A percentile compares a stretch with the other conserved stretches of the same genome.
Conservation (phyloP, 106 monocot species). For the Posidonia australis region DNA sequence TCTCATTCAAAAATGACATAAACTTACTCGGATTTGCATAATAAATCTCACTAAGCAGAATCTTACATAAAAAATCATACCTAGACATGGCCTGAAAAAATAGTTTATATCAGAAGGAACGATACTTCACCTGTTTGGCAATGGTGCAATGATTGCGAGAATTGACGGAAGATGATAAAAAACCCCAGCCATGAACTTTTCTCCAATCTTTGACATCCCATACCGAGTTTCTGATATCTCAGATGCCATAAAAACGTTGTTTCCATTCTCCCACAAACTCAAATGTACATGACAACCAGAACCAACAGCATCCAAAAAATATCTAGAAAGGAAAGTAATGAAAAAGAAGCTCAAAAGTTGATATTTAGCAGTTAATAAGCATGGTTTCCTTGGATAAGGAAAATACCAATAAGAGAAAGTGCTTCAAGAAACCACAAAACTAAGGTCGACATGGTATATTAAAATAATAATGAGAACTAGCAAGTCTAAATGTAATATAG, state of each 20-base stretch:
- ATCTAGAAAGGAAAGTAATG: constrained; percentile 41
- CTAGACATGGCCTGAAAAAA: not conserved
- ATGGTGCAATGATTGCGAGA: constrained; percentile 73
- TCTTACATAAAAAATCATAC: not conserved
- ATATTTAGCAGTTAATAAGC: too few species aligned
- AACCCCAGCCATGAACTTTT: constrained; percentile 93
- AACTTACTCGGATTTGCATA: too few species aligned
- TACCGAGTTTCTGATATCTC: constrained; percentile 37
- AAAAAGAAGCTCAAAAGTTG: too few species aligned
- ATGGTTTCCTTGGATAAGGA: too few species aligned
- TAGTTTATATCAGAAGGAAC: not conserved
- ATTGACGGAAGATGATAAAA: constrained; percentile 87
- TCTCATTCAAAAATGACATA: too few species aligned
- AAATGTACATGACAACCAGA: constrained; percentile 90
- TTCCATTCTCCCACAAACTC: constrained; percentile 79
- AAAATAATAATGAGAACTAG: too few species aligned
- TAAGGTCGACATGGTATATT: too few species aligned
- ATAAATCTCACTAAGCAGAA: not conserved
- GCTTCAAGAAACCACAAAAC: too few species aligned
- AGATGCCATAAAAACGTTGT: constrained; percentile 83
- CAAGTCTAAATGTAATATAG: too few species aligned
- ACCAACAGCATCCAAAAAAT: constrained; percentile 55
- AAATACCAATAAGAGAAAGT: too few species aligned
- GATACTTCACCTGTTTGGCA: constrained; percentile 75
- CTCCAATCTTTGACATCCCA: constrained; percentile 88